Evolutionary conservation across 805 yeast genomes (phyloP).

Genomic region (Candida pini): DNA sequence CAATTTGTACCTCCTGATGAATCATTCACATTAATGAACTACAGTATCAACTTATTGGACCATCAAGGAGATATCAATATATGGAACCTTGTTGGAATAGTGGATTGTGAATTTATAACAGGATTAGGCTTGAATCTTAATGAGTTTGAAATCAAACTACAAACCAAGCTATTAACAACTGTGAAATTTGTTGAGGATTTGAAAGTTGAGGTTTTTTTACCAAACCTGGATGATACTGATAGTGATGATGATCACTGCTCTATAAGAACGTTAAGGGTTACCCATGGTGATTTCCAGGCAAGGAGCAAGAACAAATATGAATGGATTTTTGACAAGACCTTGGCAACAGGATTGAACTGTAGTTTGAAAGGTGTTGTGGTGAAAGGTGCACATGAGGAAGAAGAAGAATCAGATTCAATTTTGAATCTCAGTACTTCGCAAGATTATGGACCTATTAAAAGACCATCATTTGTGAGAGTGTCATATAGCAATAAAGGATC

Average conservation of each 20-base stretch:
- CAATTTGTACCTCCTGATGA: conserved; percentile 91
- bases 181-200: conserved; percentile 46
- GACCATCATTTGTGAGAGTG: conserved; percentile 42
- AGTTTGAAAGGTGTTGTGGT: conserved; percentile 50
- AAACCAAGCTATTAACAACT: conserved; percentile 38
- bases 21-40: conserved; percentile 52
- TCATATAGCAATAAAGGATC: conserved; percentile 59
- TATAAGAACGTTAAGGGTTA: conserved; percentile 55
- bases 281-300: conserved; percentile 72
- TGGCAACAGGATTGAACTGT: conserved; percentile 62
- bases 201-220: conserved; percentile 31
- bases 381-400: conserved; percentile 5
- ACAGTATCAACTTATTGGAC: conserved; percentile 49
- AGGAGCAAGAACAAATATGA: conserved; percentile 46
- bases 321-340: conserved; percentile 61
- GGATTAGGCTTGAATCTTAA: conserved; percentile 47
- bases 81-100: conserved; percentile 41
- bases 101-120: conserved; percentile 46
- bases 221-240: conserved; percentile 7
- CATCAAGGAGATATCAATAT: conserved; percentile 12
- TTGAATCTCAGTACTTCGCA: conserved; percentile 21
- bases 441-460: neutral
- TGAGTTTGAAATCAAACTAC: conserved; percentile 59
- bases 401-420: conserved; percentile 1
- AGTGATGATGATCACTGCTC: conserved; percentile 22